Conservation (phyloP, 2,329 filamentous ascomycete species). For the Pseudogymnoascus pannorum region DNA sequence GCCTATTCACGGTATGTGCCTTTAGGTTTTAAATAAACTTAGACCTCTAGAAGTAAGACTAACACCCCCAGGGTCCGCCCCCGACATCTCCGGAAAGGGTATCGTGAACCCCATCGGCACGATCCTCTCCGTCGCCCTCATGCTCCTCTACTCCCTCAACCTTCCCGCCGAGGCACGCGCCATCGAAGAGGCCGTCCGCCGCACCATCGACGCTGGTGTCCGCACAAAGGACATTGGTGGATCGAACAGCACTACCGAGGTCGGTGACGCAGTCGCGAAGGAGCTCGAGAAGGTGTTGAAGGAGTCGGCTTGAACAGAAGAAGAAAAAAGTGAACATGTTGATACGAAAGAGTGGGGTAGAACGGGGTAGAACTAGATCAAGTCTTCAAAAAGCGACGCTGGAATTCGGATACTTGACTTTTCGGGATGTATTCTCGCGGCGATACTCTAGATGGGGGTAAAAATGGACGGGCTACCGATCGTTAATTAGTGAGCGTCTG, state of each 20-base stretch:
- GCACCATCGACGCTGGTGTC: conserved; percentile 70
- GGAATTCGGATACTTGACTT: background rate
- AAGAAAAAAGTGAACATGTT: background rate
- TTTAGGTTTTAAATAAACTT: background rate
- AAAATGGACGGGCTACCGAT: background rate
- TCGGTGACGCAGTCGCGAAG: conserved; percentile 73
- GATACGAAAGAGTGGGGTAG: conserved; percentile 11
- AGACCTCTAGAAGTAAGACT: conserved; percentile 3
- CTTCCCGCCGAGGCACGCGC: conserved; percentile 68
- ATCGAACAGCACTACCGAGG: conserved; percentile 61
- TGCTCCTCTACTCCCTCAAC: conserved; percentile 87
- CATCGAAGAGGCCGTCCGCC: conserved; percentile 74
- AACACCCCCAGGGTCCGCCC: conserved; percentile 61
- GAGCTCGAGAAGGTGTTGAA: conserved; percentile 63
- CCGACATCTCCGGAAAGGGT: conserved; percentile 86
- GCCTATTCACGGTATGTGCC: conserved; percentile 75
- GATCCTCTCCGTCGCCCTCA: conserved; percentile 88
- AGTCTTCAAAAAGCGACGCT: conserved; percentile 6
- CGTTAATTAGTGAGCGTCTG: background rate
- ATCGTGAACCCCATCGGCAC: conserved; percentile 90
- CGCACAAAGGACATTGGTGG: conserved; percentile 84
- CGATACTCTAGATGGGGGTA: background rate
- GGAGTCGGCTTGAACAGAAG: conserved; percentile 11
- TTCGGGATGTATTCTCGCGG: background rate
- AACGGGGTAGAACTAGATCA: conserved; percentile 3